Base-by-base conservation (phyloP, 768 basidiomycete species). In the Phlegmacium glaucopus region DNA sequence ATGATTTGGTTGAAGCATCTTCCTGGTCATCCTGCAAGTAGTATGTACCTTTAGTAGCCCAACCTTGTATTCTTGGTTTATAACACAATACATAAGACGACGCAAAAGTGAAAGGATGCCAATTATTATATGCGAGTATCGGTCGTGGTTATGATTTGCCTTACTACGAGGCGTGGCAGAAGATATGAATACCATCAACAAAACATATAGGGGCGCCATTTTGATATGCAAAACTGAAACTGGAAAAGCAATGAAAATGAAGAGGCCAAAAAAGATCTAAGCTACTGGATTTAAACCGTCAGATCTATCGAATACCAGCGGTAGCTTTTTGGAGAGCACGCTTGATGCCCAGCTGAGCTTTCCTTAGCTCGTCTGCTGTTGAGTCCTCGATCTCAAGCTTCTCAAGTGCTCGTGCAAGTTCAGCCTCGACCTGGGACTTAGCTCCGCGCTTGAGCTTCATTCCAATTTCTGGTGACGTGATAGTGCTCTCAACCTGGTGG, bases 381-480 rank as follows among this genome's bases (percentile, higher is more conserved):
- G 91, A 90, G 49, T 95, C 91, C 75, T 96, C 95, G 53, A 96
- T 90, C 80, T 98, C 96, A 66, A 99, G 79, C 76, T 93, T 94
- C 84, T 98, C 96, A 41, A 98, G 82, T 26, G 96, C 94, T 64
- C 94, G 90, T 44, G 96, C 94, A 53, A 99, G 92, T 77, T 97
- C 96, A 54, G 88, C 79, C 79, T 99, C 96, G 57, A 99, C 91
- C 68, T 94, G 90, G 28, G 77, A 68, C 76, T 94, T 94, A 45
- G 94, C 90, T 62, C 94, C 94, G 51, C 95, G 88, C 83, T 97
- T 98, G 72, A 98, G 87, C 77, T 97, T 97, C 86, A 94, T 90
- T 63, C 91, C 90, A 59, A 96, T 90, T 71, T 96, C 94, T 42
- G 94, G 94, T 18, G 89, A 90, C 45, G 93, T 92, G 74, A 98